Conservation (phyloP, 805 yeast species). For the Starmerella etchellsii region DNA sequence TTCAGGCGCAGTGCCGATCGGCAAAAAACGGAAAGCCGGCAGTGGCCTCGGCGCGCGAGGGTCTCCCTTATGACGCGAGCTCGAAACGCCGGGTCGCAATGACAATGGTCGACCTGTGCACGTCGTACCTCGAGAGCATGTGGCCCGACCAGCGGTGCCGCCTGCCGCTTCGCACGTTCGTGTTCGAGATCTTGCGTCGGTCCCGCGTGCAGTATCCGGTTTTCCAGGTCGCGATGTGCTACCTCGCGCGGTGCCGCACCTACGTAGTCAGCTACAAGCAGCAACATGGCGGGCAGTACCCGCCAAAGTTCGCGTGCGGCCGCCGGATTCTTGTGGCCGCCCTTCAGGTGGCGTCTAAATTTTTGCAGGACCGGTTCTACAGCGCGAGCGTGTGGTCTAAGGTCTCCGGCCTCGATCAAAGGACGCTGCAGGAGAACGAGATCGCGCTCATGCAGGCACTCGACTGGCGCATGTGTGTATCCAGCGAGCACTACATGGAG, state of each 20-base stretch:
- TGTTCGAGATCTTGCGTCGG: slow-evolving; percentile 31
- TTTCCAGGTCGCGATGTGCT: slow-evolving; percentile 55
- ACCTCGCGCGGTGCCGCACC: slow-evolving; percentile 39
- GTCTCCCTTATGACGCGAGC: slow-evolving; percentile 8
- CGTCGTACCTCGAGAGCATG: slow-evolving; percentile 12
- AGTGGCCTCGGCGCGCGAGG: too few relatives aligned
- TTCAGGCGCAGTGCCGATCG: too few relatives aligned
- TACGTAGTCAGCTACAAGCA: slow-evolving; percentile 5
- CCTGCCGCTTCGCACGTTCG: slow-evolving; percentile 28
- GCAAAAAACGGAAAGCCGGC: too few relatives aligned
- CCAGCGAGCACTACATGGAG: slow-evolving; percentile 23
- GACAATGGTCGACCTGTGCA: slow-evolving; percentile 16
- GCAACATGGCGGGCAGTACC: slow-evolving; percentile 2
- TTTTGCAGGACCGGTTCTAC: slow-evolving; percentile 58
- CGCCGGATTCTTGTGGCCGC: slow-evolving; percentile 56
- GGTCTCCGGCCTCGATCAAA: slow-evolving; percentile 49
- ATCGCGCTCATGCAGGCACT: slow-evolving; percentile 38
- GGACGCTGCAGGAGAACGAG: slow-evolving; percentile 44
- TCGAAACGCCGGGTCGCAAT: slow-evolving; percentile 14
- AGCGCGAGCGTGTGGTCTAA: slow-evolving; percentile 60
- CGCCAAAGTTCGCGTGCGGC: slow-evolving; percentile 34
- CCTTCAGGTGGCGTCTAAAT: slow-evolving; percentile 60
- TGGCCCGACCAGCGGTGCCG: slow-evolving; percentile 14
- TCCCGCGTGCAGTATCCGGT: slow-evolving; percentile 50
- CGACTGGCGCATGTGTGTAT: slow-evolving; percentile 45